These are phyloP conservation scores for Puccinia hordei DNA, from an alignment of 1,284 basidiomycete genomes.

Conservation along the genomic window DNA sequence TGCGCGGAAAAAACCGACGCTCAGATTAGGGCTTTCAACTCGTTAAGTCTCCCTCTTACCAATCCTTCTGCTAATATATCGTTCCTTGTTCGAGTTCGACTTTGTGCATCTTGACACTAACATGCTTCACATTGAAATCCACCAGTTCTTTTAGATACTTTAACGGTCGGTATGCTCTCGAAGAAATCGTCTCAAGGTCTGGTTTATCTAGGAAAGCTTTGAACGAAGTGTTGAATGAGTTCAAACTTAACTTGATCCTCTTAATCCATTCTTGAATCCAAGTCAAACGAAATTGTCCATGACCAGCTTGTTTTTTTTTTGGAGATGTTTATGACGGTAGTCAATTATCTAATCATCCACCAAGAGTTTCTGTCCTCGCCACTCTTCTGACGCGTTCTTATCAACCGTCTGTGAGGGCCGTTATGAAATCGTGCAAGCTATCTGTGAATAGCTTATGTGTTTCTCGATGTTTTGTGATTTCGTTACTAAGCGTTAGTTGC, in stretches of 20 bases:
- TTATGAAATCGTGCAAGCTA: too few relatives aligned
- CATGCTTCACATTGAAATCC: neutral
- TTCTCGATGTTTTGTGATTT: too few relatives aligned
- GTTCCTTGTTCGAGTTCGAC: neutral
- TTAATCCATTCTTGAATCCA: conserved; percentile 41
- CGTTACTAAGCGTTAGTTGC: too few relatives aligned
- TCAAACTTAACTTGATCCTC: conserved; percentile 33
- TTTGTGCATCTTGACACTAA: neutral
- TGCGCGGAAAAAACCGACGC: conserved; percentile 34
- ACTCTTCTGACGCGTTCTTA: too few relatives aligned
- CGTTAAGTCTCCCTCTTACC: conserved; percentile 10
- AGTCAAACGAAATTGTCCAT: too few relatives aligned
- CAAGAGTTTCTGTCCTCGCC: too few relatives aligned
- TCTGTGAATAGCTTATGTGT: too few relatives aligned
- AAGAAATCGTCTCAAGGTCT: conserved; percentile 46
- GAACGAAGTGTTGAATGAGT: conserved; percentile 48
- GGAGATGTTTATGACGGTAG: too few relatives aligned
- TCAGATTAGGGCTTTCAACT: conserved; percentile 46
- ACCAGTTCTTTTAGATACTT: conserved; percentile 41
- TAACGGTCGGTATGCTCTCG: conserved; percentile 46
- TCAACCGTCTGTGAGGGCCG: too few relatives aligned
- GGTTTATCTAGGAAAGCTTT: conserved; percentile 33
- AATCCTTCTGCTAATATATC: neutral
- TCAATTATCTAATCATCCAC: too few relatives aligned
- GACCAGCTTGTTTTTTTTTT: too few relatives aligned